These are phyloP conservation scores for Helichrysum umbraculigerum DNA, from an alignment of 129 eudicot genomes.

Conservation along the genomic window DNA sequence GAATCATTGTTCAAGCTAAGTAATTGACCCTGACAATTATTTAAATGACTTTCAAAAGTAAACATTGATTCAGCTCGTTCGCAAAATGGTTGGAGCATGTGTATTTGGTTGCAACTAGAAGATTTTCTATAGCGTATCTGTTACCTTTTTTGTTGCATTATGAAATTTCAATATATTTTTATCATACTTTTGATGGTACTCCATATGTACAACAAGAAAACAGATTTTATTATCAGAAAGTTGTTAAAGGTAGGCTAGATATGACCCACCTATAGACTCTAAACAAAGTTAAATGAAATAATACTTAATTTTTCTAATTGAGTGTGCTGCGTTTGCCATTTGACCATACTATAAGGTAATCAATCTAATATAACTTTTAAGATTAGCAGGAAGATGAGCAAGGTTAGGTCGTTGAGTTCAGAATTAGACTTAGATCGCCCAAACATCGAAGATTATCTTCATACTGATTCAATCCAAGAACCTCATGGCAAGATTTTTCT, in stretches of 20 bases:
- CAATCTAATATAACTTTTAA: background rate
- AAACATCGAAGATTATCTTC: constrained; percentile 82
- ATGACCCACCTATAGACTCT: background rate
- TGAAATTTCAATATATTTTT: too few relatives aligned
- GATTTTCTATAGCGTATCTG: too few relatives aligned
- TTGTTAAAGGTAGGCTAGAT: background rate
- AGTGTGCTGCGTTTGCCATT: background rate
- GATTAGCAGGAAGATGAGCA: constrained; percentile 28
- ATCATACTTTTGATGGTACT: too few relatives aligned
- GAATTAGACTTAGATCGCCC: constrained; percentile 91
- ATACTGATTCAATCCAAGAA: constrained; percentile 60
- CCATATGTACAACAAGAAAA: background rate
- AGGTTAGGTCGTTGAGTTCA: constrained; percentile 39
- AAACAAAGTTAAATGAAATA: background rate
- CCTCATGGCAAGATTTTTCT: constrained; percentile 69
- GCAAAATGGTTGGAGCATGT: too few relatives aligned
- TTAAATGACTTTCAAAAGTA: too few relatives aligned
- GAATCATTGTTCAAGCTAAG: too few relatives aligned
- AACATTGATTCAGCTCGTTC: too few relatives aligned
- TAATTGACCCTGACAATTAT: too few relatives aligned
- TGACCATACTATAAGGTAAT: background rate
- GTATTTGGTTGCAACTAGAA: too few relatives aligned
- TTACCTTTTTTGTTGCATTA: too few relatives aligned
- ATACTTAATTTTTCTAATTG: background rate
- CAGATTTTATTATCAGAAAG: background rate